These are phyloP conservation scores for Globisporangium cederbergense DNA, from an alignment of 352 stramenopile species.

Conservation along the genomic window DNA sequence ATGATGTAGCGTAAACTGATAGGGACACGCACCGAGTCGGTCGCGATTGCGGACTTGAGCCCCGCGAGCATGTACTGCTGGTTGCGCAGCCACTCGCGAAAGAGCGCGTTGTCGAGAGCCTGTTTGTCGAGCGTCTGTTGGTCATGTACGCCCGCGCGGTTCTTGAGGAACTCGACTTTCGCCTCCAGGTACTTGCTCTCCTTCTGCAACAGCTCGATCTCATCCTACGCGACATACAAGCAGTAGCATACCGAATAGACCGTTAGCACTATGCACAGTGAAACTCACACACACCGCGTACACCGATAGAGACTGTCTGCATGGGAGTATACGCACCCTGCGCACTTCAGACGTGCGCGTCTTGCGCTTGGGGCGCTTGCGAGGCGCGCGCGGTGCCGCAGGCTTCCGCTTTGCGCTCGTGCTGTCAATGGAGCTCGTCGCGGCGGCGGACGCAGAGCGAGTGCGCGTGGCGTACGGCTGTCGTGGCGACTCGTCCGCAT, in stretches of 20 bases:
- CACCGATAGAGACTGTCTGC: no score
- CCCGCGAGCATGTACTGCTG: conserved; percentile 5
- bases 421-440: neutral
- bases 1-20: no score
- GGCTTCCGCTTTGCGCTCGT: neutral
- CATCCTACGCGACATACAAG: neutral
- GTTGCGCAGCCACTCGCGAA: conserved; percentile 4
- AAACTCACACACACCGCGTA: no score
- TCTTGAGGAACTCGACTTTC: conserved; percentile 3
- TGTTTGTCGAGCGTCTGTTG: neutral
- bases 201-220: neutral
- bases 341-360: conserved; percentile 4
- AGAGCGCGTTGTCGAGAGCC: neutral
- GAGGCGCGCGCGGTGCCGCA: neutral
- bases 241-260: neutral
- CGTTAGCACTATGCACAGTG: neutral
- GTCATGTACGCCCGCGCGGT: neutral
- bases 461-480: neutral
- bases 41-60: conserved; percentile 6
- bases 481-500: neutral
- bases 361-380: neutral
- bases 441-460: neutral
- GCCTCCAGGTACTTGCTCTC: neutral
- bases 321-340: neutral
- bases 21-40: neutral